These are phyloP conservation scores for Zychaea mexicana DNA, from an alignment of 371 early-diverging fungal species.

Conservation along the genomic window DNA sequence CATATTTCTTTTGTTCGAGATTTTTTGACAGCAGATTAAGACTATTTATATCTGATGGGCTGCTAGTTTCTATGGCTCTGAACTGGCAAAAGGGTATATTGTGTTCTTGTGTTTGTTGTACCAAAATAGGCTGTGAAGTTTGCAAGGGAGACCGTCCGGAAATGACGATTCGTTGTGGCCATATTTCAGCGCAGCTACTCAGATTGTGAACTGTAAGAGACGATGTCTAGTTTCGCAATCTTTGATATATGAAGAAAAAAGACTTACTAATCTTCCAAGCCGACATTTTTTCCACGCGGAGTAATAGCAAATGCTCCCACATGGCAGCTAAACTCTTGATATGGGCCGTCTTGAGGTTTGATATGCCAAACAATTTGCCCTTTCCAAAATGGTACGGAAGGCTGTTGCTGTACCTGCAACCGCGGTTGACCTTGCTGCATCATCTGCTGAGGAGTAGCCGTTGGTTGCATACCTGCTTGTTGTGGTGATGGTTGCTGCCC, in stretches of 20 bases:
- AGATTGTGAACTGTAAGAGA: too few relatives aligned
- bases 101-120: conserved; percentile 47
- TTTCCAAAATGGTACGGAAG: conserved; percentile 53
- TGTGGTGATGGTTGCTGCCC: conserved; percentile 27
- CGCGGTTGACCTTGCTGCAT: conserved; percentile 13
- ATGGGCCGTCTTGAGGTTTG: conserved; percentile 34
- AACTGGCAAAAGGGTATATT: conserved; percentile 58
- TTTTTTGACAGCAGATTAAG: conserved; percentile 49
- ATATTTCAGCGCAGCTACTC: conserved; percentile 38
- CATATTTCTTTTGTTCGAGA: conserved; percentile 55
- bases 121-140: conserved; percentile 39
- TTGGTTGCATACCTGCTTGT: conserved; percentile 7
- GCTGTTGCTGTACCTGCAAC: conserved; percentile 10
- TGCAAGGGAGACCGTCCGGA: conserved; percentile 50
- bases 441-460: conserved; percentile 10
- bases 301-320: conserved; percentile 54
- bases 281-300: conserved; percentile 33
- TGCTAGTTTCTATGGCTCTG: conserved; percentile 44
- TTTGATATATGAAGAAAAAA: neutral
- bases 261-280: conserved; percentile 60
- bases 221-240: neutral
- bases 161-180: conserved; percentile 58
- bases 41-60: conserved; percentile 49
- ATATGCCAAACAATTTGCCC: conserved; percentile 64
- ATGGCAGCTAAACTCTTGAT: conserved; percentile 49